A percentile compares a stretch with the other conserved stretches of the same genome.
Conservation (phyloP, 2,329 filamentous ascomycete genomes). For the Neonectria ditissima region DNA sequence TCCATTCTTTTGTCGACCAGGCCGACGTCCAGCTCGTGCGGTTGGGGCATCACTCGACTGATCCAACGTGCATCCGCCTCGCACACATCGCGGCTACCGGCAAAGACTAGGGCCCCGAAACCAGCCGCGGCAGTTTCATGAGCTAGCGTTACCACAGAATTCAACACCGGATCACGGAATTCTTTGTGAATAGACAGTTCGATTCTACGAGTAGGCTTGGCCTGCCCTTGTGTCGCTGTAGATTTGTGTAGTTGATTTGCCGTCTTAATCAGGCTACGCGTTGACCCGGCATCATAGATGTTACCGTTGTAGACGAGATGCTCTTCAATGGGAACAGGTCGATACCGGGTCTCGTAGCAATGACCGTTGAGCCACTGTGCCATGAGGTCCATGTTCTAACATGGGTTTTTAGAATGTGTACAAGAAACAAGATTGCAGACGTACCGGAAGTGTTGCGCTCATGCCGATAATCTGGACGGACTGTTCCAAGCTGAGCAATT, state of each 20-base stretch:
- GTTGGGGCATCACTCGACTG: slow-evolving; percentile 71
- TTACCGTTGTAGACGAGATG: slow-evolving; percentile 78
- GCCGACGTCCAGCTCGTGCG: slow-evolving; percentile 57
- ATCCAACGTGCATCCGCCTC: slow-evolving; percentile 77
- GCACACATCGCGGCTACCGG: slow-evolving; percentile 74
- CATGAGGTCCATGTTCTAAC: slow-evolving; percentile 75
- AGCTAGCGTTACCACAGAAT: slow-evolving; percentile 77
- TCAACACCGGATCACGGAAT: slow-evolving; percentile 72
- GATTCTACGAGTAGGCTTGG: slow-evolving; percentile 61
- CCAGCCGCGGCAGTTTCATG: slow-evolving; percentile 76
- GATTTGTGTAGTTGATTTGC: slow-evolving; percentile 62
- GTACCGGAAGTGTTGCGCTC: slow-evolving; percentile 81
- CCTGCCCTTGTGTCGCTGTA: slow-evolving; percentile 50
- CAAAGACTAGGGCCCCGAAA: slow-evolving; percentile 80
- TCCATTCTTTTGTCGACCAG: slow-evolving; percentile 71
- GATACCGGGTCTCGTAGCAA: slow-evolving; percentile 78
- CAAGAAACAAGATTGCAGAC: slow-evolving; percentile 53
- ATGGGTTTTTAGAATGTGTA: slow-evolving; percentile 14
- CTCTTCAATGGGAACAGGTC: slow-evolving; percentile 81
- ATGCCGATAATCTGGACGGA: slow-evolving; percentile 79
- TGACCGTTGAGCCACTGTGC: slow-evolving; percentile 78
- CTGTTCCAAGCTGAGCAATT: slow-evolving; percentile 76
- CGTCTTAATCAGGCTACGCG: slow-evolving; percentile 68
- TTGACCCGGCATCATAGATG: slow-evolving; percentile 70
- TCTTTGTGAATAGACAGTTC: slow-evolving; percentile 69